phyloP scores from a whole-genome alignment of 2,329 filamentous ascomycete genomes.

The Chaetomiaceae sp. region DNA sequence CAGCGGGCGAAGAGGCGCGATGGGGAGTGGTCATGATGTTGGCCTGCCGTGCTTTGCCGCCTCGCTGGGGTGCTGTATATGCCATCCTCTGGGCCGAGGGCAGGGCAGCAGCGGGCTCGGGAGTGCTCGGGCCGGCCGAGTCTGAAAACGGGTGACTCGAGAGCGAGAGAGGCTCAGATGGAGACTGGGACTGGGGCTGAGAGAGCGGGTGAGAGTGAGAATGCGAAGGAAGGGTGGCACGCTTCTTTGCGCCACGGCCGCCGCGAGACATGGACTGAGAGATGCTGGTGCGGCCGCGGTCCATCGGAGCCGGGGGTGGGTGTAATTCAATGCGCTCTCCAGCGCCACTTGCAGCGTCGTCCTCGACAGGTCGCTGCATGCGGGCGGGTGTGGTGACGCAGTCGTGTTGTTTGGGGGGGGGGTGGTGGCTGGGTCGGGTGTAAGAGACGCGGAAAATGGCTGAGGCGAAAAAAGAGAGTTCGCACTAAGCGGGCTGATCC shows the following conservation, averaged over 20 bases:
- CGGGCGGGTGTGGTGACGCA: slow-evolving; percentile 21
- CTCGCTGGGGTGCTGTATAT: slow-evolving; percentile 16
- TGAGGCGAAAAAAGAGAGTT: slow-evolving; percentile 18
- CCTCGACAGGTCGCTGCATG: slow-evolving; percentile 6
- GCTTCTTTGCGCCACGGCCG: slow-evolving; percentile 25
- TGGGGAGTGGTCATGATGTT: slow-evolving; percentile 10
- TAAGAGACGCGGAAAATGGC: neutral
- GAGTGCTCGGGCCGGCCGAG: slow-evolving; percentile 11
- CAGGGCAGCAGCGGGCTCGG: slow-evolving; percentile 3
- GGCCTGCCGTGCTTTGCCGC: slow-evolving; percentile 16
- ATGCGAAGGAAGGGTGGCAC: slow-evolving; percentile 16
- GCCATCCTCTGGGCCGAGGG: slow-evolving; percentile 5
- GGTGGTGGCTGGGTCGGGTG: neutral
- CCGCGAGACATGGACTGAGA: slow-evolving; percentile 9
- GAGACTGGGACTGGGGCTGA: no score
- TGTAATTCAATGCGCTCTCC: slow-evolving; percentile 21
- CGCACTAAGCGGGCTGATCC: slow-evolving; percentile 23
- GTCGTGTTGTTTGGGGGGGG: neutral
- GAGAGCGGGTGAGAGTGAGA: slow-evolving; percentile 4
- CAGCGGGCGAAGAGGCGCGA: slow-evolving; percentile 21
- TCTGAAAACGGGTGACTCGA: slow-evolving; percentile 12
- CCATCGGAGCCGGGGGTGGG: slow-evolving; percentile 19
- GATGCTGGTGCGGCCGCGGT: slow-evolving; percentile 22
- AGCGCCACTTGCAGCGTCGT: slow-evolving; percentile 6
- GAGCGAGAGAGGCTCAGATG: no score